Conservation (phyloP, 1,284 basidiomycete genomes). For the Athelia psychrophila region DNA sequence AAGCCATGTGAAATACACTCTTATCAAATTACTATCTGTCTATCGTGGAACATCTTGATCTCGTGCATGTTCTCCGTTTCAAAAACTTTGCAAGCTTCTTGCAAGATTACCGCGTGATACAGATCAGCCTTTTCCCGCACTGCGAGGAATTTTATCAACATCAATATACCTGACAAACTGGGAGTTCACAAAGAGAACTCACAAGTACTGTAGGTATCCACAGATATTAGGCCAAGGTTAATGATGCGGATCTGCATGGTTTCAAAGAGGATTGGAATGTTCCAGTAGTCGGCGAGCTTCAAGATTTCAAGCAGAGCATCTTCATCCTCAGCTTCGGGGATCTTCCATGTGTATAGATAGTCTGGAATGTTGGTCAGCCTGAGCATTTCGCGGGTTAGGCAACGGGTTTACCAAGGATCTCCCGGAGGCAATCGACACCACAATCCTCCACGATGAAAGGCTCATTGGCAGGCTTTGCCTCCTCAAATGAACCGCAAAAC, state of each 20-base stretch:
- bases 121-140: neutral
- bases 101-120: neutral
- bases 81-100: neutral
- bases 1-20: no score
- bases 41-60: neutral
- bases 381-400: constrained; percentile 5
- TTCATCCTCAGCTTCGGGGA: constrained; percentile 8
- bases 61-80: neutral
- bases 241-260: constrained; percentile 2
- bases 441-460: constrained; percentile 12
- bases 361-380: constrained; percentile 6
- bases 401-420: constrained; percentile 20
- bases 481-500: constrained; percentile 23
- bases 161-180: no score
- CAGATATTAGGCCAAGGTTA: neutral
- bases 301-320: constrained; percentile 10
- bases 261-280: constrained; percentile 7
- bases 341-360: constrained; percentile 12
- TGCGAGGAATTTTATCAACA: no score
- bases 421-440: constrained; percentile 9
- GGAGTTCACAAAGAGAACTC: no score
- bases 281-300: constrained; percentile 11
- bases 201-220: neutral
- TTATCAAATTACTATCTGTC: neutral
- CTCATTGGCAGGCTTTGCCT: constrained; percentile 15